Base-by-base conservation (phyloP, 1,139 yeast species). In the Williopsis jadinii region DNA sequence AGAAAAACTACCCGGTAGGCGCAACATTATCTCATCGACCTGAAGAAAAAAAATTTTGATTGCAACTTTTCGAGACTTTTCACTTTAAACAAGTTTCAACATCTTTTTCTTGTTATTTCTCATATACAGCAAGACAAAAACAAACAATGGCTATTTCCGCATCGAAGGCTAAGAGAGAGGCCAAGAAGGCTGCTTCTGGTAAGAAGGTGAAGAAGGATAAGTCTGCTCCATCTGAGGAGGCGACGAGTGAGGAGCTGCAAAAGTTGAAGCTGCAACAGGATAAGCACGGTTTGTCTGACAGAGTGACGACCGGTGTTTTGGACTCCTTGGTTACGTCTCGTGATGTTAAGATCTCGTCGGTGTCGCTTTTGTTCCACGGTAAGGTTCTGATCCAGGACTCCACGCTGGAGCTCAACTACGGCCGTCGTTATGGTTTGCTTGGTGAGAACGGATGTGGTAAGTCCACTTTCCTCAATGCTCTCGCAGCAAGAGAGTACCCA, bases 361-460 rank as follows among this genome's bases (percentile, higher is more conserved):
- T 87, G 36, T 86, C 97, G 19, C 75, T 92, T 57, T 77, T 88
- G 55, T 92, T 92, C 81, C 98, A 92, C 68, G 99, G 99, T 71
- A 92, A 90, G 63, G 97, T 92, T 44, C 72, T 92, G 62, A 75
- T 92, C 56, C 96, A 87, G 68, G 98, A 92, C 66, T 82, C 97
- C 35, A 75, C 74, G 38, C 68, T 92, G 56, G 98, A 92, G 71
- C 79, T 92, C 70, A 94, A 92, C 70, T 90, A 80, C 66, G 98
- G 98, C 61, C 86, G 97, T 71, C 81, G 96, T 67, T 92, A 94
- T 63, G 95, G 95, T 69, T 75, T 92, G 53, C 75, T 94, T 57
- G 99, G 99, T 62, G 97, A 90, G 68, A 92, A 92, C 66, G 99
- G 99, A 50, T 92, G 98, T 71, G 99, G 99, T 71, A 92, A 92